Evolutionary conservation across 1,139 yeast species (phyloP).

Genomic region (Pichia sp.): DNA sequence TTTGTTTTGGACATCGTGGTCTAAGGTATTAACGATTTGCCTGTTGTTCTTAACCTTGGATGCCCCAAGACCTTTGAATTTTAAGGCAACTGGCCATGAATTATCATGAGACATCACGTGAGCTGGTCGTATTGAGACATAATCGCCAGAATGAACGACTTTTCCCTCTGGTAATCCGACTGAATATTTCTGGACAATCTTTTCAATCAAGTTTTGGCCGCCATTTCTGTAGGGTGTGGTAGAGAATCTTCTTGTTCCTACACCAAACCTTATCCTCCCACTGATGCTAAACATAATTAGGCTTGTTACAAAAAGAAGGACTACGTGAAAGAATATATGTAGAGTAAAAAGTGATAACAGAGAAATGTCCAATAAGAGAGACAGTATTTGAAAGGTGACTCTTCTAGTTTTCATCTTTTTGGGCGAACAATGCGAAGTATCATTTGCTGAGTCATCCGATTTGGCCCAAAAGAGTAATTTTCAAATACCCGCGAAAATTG

Average conservation of each 20-base stretch:
- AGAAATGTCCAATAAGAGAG: not conserved
- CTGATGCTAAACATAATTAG: slow-evolving; percentile 9
- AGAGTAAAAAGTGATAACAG: too few relatives aligned
- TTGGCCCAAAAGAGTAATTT: not conserved
- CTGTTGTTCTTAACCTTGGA: slow-evolving; percentile 69
- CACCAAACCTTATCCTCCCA: slow-evolving; percentile 6
- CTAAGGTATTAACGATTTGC: slow-evolving; percentile 92
- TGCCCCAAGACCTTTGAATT: slow-evolving; percentile 94
- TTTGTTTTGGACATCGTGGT: slow-evolving; percentile 96
- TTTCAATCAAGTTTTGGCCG: slow-evolving; percentile 86
- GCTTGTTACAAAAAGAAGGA: not conserved
- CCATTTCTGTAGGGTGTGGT: slow-evolving; percentile 23
- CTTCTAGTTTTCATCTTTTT: too few relatives aligned
- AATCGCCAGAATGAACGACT: slow-evolving; percentile 80
- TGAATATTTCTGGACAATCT: slow-evolving; percentile 88
- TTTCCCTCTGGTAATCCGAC: slow-evolving; percentile 71
- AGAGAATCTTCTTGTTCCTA: slow-evolving; percentile 10
- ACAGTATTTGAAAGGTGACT: not conserved
- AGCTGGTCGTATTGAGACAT: slow-evolving; percentile 89
- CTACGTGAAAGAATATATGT: not conserved
- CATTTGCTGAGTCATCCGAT: not conserved
- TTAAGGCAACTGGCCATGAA: slow-evolving; percentile 98
- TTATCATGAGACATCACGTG: slow-evolving; percentile 99
- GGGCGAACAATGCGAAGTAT: too few relatives aligned
- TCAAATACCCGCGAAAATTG: not conserved